Base-by-base conservation (phyloP, 345 rosid species). In the Mangifera indica region DNA sequence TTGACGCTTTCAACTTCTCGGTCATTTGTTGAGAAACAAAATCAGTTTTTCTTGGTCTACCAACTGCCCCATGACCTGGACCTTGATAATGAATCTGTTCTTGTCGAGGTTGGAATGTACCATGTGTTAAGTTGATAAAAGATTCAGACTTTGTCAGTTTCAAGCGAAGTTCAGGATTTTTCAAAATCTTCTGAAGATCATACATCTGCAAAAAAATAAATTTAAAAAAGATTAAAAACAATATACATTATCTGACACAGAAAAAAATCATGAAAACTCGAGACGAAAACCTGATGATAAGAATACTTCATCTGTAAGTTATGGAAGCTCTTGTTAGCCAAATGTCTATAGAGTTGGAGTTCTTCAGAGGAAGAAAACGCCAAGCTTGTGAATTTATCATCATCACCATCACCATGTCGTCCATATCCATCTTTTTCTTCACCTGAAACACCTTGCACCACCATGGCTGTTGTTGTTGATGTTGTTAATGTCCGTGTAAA, bases 1-100 rank as follows among this genome's bases (percentile, higher is more conserved):
- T 83, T 5, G 81, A 61, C 11, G 89, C 87, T 59, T 83, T 86
- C 58, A 75, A 32, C 74, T 80, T 85, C 72, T 76, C 86, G 6
- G 51, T 54, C 1, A 44, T 13, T 49, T 44, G 60, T 54, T 46
- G 78, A 13, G 40, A 51, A 6, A 12, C n/a, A 60, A n/a, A 60
- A 53, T 74, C 69, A 4, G 22, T 61, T 14, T 14, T 60, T 37
- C 32, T 32, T 13, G 22, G 34, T n/a, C 49, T 63, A 0, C n/a
- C 42, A 22, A 60, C 34, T 20, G 59, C 49, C 0, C 49, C 25
- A 63, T 40, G 37, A 34, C 17, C 24, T 5, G 25, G 5, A 9
- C n/a, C n/a, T n/a, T 7, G 53, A 21, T 44, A 44, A 46, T 40
- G 9, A 13, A 10, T 18, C 4, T 44, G 20, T 60, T 25, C 26